Evolutionary conservation across 352 stramenopile genomes (phyloP), one percentile per base, ranked within the genome.

Genomic region (Phytophthora lateralis): DNA sequence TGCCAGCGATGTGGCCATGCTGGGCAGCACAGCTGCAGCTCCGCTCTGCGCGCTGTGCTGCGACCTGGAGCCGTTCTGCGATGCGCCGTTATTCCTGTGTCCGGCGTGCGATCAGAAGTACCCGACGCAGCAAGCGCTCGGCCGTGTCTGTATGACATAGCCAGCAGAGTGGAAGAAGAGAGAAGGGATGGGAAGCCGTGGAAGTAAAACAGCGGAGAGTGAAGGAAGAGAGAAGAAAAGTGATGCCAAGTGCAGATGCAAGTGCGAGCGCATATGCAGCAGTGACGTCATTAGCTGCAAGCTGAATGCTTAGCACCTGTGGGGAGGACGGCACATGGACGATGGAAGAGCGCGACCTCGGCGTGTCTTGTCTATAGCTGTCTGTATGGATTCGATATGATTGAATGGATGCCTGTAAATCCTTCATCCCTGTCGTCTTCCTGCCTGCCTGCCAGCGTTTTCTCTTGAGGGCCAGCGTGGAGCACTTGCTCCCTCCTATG

Each of bases 51-150:
- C 82, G 52, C 66, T 95, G n/a, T 95, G 85, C 67, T 86, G 76
- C 43, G 60, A 76, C 50, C 60, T 71, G n/a, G 66, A 76, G 63
- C 69, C 61, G 48, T 73, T 76, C 27, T 55, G 67, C 66, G 63
- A 78, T 45, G 63, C 48, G 27, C 66, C 82, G 58, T 68, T 95
- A 20, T 95, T 95, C 59, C 71, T 94, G 10, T 94, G 85, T 35
- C 63, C 73, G 42, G 69, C 76, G 44, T 94, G 85, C 55, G 85
- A 94, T 63, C 80, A 83, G 51, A 94, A 94, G 57, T 94, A 94
- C 61, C 85, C 85, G 54, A 94, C 82, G 47, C 85, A 93, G 54
- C 76, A 86, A 49, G 78, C 83, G 38, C 75, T 95, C 9, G 85
- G 83, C 27, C 77, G 76, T 52, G 76, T 88, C 43, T 90, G 76